Evolutionary conservation across 2,329 filamentous ascomycete species (phyloP), one percentile per base, ranked within the genome.

Genomic region (Fusarium sp.): DNA sequence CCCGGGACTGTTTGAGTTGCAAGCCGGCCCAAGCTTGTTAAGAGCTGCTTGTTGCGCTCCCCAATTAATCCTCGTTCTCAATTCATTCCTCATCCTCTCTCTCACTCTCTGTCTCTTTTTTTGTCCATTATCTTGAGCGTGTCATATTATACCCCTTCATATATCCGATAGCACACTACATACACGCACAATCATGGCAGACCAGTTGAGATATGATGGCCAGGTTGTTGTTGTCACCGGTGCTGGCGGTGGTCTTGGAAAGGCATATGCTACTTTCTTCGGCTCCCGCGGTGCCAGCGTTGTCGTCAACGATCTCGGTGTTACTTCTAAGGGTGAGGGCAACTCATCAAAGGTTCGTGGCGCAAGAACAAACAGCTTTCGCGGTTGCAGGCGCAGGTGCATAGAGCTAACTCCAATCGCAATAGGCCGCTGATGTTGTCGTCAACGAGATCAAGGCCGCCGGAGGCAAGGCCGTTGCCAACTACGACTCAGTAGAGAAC

Each of bases 291-390:
- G 96, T 75, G 96, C 94, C 73, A 96, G 91, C 80, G 92, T 97
- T 73, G 95, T 99, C 46, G 96, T 99, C 74, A 99, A 99, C 80
- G 96, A 99, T 78, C 87, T 98, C 50, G 96, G 96, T 66, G 93
- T 88, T 49, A 96, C 94, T 45, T 94, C 96, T 85, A 95, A 96
- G 81, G 95, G 96, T 72, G 94, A 97, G 83, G 95, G 94, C 62
- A 89, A 86, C 73, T 95, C 92, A 40, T 89, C 88, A 79, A 96
- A 93, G 88, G 94, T 97, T 82, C 72, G 83, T 66, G 15, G 17
- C 14, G 4, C 13, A 25, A 45, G 35, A 27, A 10, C 33, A 40
- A 41, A 33, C 31, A 46, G 29, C 41, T 48, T 47, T 27, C 31
- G 33, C 36, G 8, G 48, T 39, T 46, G 56, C 58, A 45, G 21